Percentiles rank a stretch among this genome's conserved stretches.
Conservation (phyloP, 768 basidiomycete species). For the Panus rudis region DNA sequence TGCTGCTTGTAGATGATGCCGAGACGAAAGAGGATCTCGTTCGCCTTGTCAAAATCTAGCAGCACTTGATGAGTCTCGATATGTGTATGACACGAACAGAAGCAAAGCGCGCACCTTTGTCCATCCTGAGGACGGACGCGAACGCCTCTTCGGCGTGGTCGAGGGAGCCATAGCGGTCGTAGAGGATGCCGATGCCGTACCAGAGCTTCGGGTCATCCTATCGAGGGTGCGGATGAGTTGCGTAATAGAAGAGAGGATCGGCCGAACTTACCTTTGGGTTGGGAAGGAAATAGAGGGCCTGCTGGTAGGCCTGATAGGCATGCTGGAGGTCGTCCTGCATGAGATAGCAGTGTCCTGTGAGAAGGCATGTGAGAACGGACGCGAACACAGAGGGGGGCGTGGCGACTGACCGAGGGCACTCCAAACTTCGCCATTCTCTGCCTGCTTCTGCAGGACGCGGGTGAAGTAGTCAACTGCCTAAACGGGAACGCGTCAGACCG, state of each 20-base stretch:
- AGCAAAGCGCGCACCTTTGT: slow-evolving; percentile 63
- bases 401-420: slow-evolving; percentile 73
- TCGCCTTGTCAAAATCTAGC: slow-evolving; percentile 94
- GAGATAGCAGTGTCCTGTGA: slow-evolving; percentile 87
- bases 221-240: slow-evolving; percentile 9
- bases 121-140: slow-evolving; percentile 92
- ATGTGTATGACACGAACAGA: slow-evolving; percentile 3
- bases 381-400: slow-evolving; percentile 12
- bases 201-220: slow-evolving; percentile 96
- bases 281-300: slow-evolving; percentile 90
- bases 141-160: slow-evolving; percentile 99
- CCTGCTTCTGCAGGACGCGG: slow-evolving; percentile 80
- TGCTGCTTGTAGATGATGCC: slow-evolving; percentile 99
- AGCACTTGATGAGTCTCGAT: slow-evolving; percentile 12
- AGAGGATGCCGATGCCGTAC: slow-evolving; percentile 99
- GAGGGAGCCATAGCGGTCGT: slow-evolving; percentile 96
- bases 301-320: slow-evolving; percentile 97
- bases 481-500: slow-evolving; percentile 13
- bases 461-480: slow-evolving; percentile 97
- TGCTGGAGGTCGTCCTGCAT: slow-evolving; percentile 99
- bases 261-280: slow-evolving; percentile 73
- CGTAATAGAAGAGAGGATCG: slow-evolving; percentile 7
- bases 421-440: slow-evolving; percentile 99
- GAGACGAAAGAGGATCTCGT: slow-evolving; percentile 95
- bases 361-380: slow-evolving; percentile 10